Evolutionary conservation across 768 basidiomycete genomes (phyloP), one percentile per base, ranked within the genome.

Genomic region (Tubosaeta sp.): DNA sequence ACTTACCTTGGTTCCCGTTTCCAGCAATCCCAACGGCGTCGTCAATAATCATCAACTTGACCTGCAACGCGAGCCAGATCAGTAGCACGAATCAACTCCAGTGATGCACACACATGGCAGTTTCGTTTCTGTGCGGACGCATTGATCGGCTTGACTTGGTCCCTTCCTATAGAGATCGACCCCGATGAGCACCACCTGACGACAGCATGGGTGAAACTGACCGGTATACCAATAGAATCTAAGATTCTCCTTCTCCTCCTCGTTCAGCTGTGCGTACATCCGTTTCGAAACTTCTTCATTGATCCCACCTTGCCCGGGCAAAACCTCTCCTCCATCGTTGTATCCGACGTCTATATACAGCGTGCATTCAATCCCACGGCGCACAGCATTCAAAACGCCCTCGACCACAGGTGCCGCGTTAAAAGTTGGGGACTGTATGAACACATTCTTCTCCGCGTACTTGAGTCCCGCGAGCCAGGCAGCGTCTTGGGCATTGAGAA

Each of bases 361-460:
- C 11, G 74, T 76, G 31, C 83, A 81, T 39, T 78, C 72, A 4
- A 88, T 74, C 6, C 81, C 85, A 25, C 81, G 70, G 18, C 79
- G 69, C 61, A 81, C 82, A 2, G 86, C 81, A 49, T 77, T 76
- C 58, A 86, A 70, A 49, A 81, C 70, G 9, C 76, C 82, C 14
- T 77, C 70, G 19, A 86, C 76, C 25, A 84, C 75, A 3, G 84
- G 86, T 16, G 66, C 67, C 4, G 86, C 84, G 53, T 88, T 87
- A 52, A 86, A 76, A 8, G 83, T 85, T 1, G 86, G 86, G 0
- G 83, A 81, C 73, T 88, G 86, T 49, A 87, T 82, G 68, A 87
- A 85, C n/a, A 87, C 75, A 44, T 68, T 77, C 59, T 75, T 75
- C 61, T 75, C 68, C 8, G 86, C 84, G 51, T 81, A 78, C 48